Conservation (phyloP, 371 early-diverging fungal species). For the Chytridium lagenaria region DNA sequence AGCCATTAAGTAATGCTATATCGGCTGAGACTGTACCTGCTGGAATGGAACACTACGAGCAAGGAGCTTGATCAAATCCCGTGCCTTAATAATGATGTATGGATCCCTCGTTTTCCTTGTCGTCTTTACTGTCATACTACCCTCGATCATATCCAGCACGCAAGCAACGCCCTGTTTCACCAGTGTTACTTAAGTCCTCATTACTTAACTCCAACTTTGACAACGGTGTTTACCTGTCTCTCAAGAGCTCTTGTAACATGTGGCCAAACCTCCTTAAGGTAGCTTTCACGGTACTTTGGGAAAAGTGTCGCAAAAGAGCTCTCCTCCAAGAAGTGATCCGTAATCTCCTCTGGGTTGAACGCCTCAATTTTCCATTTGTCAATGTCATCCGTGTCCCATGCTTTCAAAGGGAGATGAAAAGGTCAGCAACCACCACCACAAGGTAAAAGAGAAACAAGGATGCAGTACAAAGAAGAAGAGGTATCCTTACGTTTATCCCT, state of each 20-base stretch:
- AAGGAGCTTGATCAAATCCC: constrained; percentile 96
- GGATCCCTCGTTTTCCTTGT: constrained; percentile 98
- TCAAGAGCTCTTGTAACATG: constrained; percentile 89
- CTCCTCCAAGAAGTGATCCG: constrained; percentile 92
- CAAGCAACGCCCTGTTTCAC: constrained; percentile 84
- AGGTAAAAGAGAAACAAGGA: neutral
- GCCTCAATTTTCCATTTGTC: constrained; percentile 94
- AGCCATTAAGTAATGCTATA: too few species aligned
- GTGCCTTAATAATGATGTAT: constrained; percentile 93
- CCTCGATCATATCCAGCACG: constrained; percentile 94
- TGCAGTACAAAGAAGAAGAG: too few species aligned
- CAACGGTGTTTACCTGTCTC: constrained; percentile 73
- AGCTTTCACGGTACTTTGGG: constrained; percentile 97
- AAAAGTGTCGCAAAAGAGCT: constrained; percentile 98
- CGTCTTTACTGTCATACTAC: constrained; percentile 97
- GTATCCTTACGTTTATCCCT: constrained; percentile 60
- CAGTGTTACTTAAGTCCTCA: neutral
- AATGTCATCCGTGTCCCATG: constrained; percentile 94
- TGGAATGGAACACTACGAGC: constrained; percentile 95
- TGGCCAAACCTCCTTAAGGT: constrained; percentile 95
- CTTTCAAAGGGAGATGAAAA: constrained; percentile 21
- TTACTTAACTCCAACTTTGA: neutral
- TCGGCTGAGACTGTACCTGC: constrained; percentile 69
- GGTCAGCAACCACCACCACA: neutral
- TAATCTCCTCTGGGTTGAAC: constrained; percentile 80